A percentile compares a stretch with the other conserved stretches of the same genome.
These are phyloP conservation scores for Fusarium beomiforme DNA, from an alignment of 2,329 filamentous ascomycete genomes.

Conservation along the genomic window DNA sequence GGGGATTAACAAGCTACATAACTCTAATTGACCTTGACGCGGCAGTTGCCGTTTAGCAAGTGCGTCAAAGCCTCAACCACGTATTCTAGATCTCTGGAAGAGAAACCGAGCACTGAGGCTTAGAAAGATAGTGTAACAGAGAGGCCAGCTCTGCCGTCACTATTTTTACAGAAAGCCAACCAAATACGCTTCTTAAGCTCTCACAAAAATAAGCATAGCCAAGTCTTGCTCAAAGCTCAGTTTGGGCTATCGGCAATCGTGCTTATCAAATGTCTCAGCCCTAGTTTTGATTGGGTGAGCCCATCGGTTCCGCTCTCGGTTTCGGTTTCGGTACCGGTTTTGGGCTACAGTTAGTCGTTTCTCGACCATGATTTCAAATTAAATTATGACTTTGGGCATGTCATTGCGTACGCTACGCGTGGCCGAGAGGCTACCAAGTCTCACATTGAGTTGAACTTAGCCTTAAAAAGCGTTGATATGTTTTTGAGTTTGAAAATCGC, in stretches of 20 bases:
- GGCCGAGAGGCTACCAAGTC: neutral
- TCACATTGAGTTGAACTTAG: neutral
- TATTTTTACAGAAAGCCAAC: neutral
- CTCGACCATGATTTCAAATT: neutral
- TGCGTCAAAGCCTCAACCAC: neutral
- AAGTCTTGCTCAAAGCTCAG: neutral
- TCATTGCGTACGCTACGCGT: neutral
- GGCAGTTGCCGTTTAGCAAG: neutral
- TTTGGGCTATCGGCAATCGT: too few relatives aligned
- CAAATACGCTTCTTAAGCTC: neutral
- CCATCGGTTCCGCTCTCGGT: neutral
- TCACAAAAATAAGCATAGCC: neutral
- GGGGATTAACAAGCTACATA: neutral
- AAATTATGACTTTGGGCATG: neutral
- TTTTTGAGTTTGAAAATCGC: too few relatives aligned
- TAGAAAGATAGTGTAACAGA: neutral
- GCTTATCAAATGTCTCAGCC: neutral
- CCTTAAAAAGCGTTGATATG: rapidly evolving
- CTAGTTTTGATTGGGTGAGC: neutral
- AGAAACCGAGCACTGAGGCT: constrained; percentile 8
- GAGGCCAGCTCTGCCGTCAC: neutral
- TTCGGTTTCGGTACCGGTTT: neutral
- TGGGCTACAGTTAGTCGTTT: neutral
- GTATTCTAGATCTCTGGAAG: neutral
- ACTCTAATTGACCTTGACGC: neutral